Conservation (phyloP, 805 yeast genomes). For the Suhomyces kilbournensis region DNA sequence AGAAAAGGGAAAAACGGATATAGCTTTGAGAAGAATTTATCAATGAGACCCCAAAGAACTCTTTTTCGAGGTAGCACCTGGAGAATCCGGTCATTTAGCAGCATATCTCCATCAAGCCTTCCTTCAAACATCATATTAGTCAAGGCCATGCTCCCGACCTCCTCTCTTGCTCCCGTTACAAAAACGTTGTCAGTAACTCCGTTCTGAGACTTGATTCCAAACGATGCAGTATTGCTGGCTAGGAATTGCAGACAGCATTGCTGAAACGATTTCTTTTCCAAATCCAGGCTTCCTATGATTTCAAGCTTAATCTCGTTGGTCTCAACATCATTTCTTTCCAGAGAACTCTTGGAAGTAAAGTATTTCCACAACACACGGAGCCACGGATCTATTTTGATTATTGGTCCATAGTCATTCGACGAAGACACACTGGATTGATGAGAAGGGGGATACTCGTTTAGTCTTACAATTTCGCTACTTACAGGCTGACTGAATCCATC, state of each 20-base stretch:
- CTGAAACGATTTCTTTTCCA: not conserved
- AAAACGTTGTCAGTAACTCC: not conserved
- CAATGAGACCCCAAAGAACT: slow-evolving; percentile 54
- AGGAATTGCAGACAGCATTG: not conserved
- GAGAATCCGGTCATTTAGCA: slow-evolving; percentile 40
- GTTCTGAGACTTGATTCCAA: not conserved
- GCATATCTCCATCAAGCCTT: slow-evolving; percentile 26
- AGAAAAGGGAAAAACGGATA: slow-evolving; percentile 67
- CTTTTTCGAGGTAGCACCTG: slow-evolving; percentile 51
- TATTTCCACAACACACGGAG: slow-evolving; percentile 29
- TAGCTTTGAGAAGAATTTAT: slow-evolving; percentile 55
- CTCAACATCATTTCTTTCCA: not conserved
- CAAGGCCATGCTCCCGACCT: not conserved
- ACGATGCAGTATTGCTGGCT: slow-evolving; percentile 21
- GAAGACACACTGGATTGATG: slow-evolving; percentile 16
- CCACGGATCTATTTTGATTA: slow-evolving; percentile 34
- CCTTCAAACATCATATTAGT: slow-evolving; percentile 21
- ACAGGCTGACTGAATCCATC: not conserved
- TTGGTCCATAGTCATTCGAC: slow-evolving; percentile 33
- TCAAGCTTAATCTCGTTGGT: not conserved
- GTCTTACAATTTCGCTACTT: slow-evolving; percentile 16
- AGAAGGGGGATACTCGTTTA: slow-evolving; percentile 23
- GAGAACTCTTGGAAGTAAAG: not conserved
- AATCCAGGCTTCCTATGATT: not conserved
- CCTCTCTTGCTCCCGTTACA: not conserved